These are phyloP conservation scores for Boletellus emodensis DNA, from an alignment of 768 basidiomycete genomes.

Conservation along the genomic window DNA sequence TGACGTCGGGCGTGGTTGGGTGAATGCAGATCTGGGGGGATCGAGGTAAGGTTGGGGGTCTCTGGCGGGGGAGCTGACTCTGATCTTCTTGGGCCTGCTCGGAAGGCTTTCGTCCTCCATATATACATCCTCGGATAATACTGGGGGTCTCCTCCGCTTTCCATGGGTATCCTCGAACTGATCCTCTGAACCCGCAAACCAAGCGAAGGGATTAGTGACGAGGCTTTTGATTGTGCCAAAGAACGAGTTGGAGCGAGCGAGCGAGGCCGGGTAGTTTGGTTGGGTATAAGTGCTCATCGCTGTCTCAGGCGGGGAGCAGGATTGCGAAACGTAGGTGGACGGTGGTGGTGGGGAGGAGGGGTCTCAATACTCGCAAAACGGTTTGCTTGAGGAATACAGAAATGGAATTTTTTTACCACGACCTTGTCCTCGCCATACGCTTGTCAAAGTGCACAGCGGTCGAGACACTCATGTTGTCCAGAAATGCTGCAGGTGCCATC, in stretches of 20 bases:
- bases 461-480: slow-evolving; percentile 16
- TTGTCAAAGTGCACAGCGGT: neutral
- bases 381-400: slow-evolving; percentile 11
- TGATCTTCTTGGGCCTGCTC: slow-evolving; percentile 47
- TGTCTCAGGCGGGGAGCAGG: slow-evolving; percentile 15
- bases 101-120: slow-evolving; percentile 33
- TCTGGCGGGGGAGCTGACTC: slow-evolving; percentile 47
- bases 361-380: slow-evolving; percentile 16
- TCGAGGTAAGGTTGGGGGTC: slow-evolving; percentile 47
- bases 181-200: slow-evolving; percentile 51
- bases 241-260: slow-evolving; percentile 56
- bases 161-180: slow-evolving; percentile 48
- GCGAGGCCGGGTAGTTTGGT: slow-evolving; percentile 28
- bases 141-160: slow-evolving; percentile 50
- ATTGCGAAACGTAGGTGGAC: slow-evolving; percentile 16
- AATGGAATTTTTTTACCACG: slow-evolving; percentile 15
- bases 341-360: slow-evolving; percentile 23
- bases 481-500: slow-evolving; percentile 5
- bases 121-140: slow-evolving; percentile 18
- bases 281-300: slow-evolving; percentile 31
- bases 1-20: slow-evolving; percentile 20
- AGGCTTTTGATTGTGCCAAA: slow-evolving; percentile 61
- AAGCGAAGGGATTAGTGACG: slow-evolving; percentile 56
- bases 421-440: neutral
- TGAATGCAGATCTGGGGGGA: slow-evolving; percentile 47